These are phyloP conservation scores for Metschnikowia henanensis DNA, from an alignment of 805 yeast species.

Conservation along the genomic window DNA sequence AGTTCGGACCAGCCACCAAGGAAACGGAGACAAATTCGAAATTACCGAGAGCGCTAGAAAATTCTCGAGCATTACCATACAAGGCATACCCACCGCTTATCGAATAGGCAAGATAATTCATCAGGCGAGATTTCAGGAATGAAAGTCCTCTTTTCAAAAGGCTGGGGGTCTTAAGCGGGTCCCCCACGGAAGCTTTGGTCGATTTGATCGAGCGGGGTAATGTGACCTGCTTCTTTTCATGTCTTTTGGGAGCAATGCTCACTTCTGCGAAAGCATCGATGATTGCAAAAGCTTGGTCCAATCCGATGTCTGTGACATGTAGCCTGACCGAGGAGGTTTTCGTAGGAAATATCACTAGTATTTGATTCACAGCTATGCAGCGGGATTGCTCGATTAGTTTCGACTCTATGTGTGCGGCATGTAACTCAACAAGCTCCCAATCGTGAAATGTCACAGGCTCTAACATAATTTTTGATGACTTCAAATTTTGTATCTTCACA, in stretches of 20 bases:
- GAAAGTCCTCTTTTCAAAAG: slow-evolving; percentile 54
- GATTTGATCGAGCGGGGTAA: slow-evolving; percentile 23
- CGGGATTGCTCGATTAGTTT: slow-evolving; percentile 77
- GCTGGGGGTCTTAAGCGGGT: slow-evolving; percentile 31
- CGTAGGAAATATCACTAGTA: slow-evolving; percentile 68
- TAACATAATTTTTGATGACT: slow-evolving; percentile 61
- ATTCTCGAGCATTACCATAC: slow-evolving; percentile 44
- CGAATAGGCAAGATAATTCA: slow-evolving; percentile 11
- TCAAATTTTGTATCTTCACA: slow-evolving; percentile 49
- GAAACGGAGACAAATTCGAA: slow-evolving; percentile 51
- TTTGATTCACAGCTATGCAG: slow-evolving; percentile 60
- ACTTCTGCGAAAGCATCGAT: slow-evolving; percentile 67
- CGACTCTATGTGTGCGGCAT: slow-evolving; percentile 75
- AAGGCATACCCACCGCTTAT: slow-evolving; percentile 37
- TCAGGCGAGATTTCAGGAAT: slow-evolving; percentile 49
- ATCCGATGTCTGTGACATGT: slow-evolving; percentile 44
- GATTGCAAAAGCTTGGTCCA: slow-evolving; percentile 45
- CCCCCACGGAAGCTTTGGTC: slow-evolving; percentile 20
- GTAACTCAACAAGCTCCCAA: slow-evolving; percentile 88
- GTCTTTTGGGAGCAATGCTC: slow-evolving; percentile 66
- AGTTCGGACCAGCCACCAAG: slow-evolving; percentile 50
- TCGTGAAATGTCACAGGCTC: slow-evolving; percentile 79
- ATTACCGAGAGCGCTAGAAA: slow-evolving; percentile 30
- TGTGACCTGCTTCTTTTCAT: slow-evolving; percentile 23
- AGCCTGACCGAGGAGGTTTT: slow-evolving; percentile 60